Evolutionary conservation across 2,329 filamentous ascomycete genomes (phyloP).

Genomic region (Fusarium musae): DNA sequence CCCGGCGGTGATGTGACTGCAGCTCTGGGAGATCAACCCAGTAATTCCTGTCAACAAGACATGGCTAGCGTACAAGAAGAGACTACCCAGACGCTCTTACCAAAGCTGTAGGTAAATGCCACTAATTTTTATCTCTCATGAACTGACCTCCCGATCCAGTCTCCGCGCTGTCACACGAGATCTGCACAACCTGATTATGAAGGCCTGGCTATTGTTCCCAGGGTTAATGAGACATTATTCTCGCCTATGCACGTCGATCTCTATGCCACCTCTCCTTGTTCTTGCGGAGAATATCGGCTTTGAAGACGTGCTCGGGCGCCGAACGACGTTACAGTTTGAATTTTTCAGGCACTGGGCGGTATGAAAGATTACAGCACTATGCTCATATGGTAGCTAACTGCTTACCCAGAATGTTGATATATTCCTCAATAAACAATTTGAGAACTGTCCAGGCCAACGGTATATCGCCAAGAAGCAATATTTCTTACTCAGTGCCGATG

Average conservation of each 20-base stretch:
- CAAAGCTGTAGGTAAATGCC: neutral
- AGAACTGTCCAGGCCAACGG: neutral
- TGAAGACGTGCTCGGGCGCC: neutral
- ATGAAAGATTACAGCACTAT: too few species aligned
- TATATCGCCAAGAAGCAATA: neutral
- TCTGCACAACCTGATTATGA: neutral
- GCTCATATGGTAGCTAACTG: rapidly evolving
- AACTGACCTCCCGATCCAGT: neutral
- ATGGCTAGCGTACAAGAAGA: neutral
- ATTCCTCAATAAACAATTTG: neutral
- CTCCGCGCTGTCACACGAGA: neutral
- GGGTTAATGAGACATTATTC: neutral
- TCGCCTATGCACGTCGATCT: neutral
- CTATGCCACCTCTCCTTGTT: neutral
- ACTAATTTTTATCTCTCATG: too few species aligned
- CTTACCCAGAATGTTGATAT: neutral
- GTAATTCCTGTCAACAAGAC: neutral
- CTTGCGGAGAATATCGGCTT: neutral
- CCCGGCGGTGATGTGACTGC: too few species aligned
- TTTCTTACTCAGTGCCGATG: neutral
- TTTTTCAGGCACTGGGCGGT: neutral
- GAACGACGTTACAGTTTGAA: neutral
- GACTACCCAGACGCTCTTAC: neutral
- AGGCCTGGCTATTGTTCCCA: neutral
- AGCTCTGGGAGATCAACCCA: too few species aligned